Evolutionary conservation across 1,139 yeast genomes (phyloP), one percentile per base, ranked within the genome.

Genomic region (Blastobotrys ciferrii): DNA sequence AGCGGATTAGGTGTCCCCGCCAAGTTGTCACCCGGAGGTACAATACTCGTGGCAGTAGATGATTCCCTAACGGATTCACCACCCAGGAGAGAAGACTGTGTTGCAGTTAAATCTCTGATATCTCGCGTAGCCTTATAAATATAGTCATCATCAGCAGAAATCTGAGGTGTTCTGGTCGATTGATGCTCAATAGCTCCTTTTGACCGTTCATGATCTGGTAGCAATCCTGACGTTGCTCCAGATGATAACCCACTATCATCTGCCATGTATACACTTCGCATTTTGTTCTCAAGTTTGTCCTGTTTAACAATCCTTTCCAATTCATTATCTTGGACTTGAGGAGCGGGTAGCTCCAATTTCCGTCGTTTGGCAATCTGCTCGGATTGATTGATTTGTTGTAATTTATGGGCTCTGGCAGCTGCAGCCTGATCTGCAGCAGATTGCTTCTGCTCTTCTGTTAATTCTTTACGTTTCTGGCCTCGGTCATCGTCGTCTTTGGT

Each of bases 271-370:
- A 28, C 38, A 20, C 31, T 38, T 12, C 28, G 32, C 41, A 39
- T 6, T 43, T 47, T 18, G 41, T 42, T 14, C 39, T 48, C 20
- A 44, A 39, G 15, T 7, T 41, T 36, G 15, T 41, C 48, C 12
- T 28, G 56, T 48, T 66, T 66, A 14, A 63, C 58, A 35, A 69
- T 56, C 15, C 64, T 62, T 28, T 62, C 65, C 38, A 71, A 53
- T 43, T 72, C 73, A 13, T 60, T 62, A 3, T 62, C 69, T 18
- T 61, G 60, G 15, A 73, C 72, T 42, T 68, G 68, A 0, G 85
- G 83, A 1, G 68, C 74, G 1, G 88, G 81, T 12, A 86, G 67
- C 3, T 70, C 72, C 19, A 84, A 66, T 53, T 76, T 78, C 12
- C 84, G 70, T 51, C 81, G 75, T 58, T 84, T 81, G 45, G 69